Base-by-base conservation (phyloP, 257 asterid genomes). In the Galeopsis tetrahit region DNA sequence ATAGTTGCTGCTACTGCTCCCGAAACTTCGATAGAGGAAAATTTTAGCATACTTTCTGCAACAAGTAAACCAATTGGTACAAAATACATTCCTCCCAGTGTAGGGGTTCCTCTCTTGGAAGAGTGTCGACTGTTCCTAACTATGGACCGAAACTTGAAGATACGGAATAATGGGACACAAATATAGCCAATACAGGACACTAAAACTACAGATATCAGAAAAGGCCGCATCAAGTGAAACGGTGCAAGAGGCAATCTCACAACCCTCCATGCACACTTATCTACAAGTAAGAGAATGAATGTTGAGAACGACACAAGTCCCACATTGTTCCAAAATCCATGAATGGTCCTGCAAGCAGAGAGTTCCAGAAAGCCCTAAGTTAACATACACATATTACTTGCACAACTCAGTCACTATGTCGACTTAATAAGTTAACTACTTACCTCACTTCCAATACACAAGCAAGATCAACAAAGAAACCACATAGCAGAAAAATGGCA, bases 221-320 rank as follows among this genome's bases (percentile, higher is more conserved):
- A 94, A 10, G 98, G 97, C 53, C 86, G 85, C 84, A 80, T 71
- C 80, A 94, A 61, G 79, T 86, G 83, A 75, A 89, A 92, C 39
- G 96, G 92, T 69, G 90, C 84, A 10, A 94, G 88, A 68, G 98
- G 98, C 79, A 94, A 79, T 84, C 96, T 85, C 75, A 91, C 96
- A 46, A 94, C 80, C 73, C 85, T 70, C 98, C 98, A 94, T 32
- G 96, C 97, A 59, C 96, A 88, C 70, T 80, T 88, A 79, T 94
- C 98, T 80, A 86, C 91, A 64, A 94, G 86, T 17, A 86, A 82
- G 61, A 91, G 81, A 69, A 94, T 79, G 68, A 77, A 35, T 4
- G 82, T 79, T 59, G 86, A 77, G 76, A 91, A 91, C 2, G 72
- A 40, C 69, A 86, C 52, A 32, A 94, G 82, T 40, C 96, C 98